These are phyloP conservation scores for Calocera cornea DNA, from an alignment of 768 basidiomycete genomes.

Conservation along the genomic window DNA sequence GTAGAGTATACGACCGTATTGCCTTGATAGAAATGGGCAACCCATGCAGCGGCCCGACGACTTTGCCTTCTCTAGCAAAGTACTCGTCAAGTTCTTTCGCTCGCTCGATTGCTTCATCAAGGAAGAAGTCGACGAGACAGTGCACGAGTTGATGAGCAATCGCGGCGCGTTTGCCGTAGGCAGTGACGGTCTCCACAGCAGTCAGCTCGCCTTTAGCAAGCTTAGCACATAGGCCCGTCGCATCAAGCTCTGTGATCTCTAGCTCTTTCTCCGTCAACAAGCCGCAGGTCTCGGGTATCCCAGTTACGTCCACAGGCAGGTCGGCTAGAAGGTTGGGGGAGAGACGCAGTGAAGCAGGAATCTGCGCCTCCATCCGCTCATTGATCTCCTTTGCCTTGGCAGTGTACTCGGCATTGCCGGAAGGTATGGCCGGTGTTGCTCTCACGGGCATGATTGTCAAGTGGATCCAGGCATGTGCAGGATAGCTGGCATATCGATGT, in stretches of 20 bases:
- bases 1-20: background rate
- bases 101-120: conserved; percentile 50
- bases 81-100: conserved; percentile 55
- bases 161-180: background rate
- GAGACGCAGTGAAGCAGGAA: background rate
- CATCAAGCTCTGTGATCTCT: conserved; percentile 20
- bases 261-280: conserved; percentile 24
- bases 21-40: conserved; percentile 23
- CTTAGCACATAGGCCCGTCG: background rate
- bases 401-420: background rate
- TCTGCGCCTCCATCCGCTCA: background rate
- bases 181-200: background rate
- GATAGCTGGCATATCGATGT: background rate
- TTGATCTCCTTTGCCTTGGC: background rate
- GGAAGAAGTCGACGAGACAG: conserved; percentile 69
- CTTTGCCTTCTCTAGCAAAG: conserved; percentile 43
- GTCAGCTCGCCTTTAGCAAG: background rate
- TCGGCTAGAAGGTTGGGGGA: background rate
- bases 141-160: conserved; percentile 19
- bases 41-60: conserved; percentile 39
- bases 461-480: background rate
- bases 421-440: background rate
- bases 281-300: conserved; percentile 24
- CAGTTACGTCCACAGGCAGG: conserved; percentile 21
- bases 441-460: background rate